Base-by-base conservation (phyloP, 2,329 filamentous ascomycete species). In the Mycosphaerelloides madeirae region DNA sequence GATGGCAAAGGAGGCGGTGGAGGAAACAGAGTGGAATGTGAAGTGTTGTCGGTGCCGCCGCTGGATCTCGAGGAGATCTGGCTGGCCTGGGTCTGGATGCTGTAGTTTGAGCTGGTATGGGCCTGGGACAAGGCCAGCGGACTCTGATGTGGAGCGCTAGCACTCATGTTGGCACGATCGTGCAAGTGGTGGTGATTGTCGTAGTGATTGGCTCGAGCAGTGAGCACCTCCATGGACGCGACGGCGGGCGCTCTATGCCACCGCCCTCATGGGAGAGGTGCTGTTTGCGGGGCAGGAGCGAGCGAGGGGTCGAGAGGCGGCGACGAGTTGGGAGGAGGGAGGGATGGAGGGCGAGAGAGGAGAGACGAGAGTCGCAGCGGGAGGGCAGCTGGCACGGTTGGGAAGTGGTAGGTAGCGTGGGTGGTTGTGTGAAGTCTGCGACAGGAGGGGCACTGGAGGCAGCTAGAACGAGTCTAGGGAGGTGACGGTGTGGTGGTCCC, bases 21-120 rank as follows among this genome's bases (percentile, higher is more conserved):
- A 41, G 52, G 55, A 54, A 74, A 73, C 31, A 74, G 64, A 14
- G 71, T 73, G 49, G 69, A 71, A 44, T 61, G 55, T 39, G 64
- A 59, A 33, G 71, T 74, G 52, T 64, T 68, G 50, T 68, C 65
- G 54, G 72, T 73, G 55, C 68, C 68, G 57, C 72, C 68, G 54
- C 71, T 74, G 59, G 69, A 67, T 55, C 72, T 67, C 42, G 60
- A 63, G 53, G 65, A 71, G 48, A 63, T 65, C 54, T 72, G 68
- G 38, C 69, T 73, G 57, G 68, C 71, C 53, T 66, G 68, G 56
- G 67, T 72, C 65, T 71, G 68, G 54, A 69, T 67, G 22, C 22
- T 25, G 9, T 25, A 9, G 9, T 9, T 25, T 25, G 61, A 64
- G 60, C 67, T 68, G 54, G 71, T 68, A 62, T 67, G 70, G 61